Base-by-base conservation (phyloP, 495 filamentous ascomycete genomes). In the Penicillium flavigenum region DNA sequence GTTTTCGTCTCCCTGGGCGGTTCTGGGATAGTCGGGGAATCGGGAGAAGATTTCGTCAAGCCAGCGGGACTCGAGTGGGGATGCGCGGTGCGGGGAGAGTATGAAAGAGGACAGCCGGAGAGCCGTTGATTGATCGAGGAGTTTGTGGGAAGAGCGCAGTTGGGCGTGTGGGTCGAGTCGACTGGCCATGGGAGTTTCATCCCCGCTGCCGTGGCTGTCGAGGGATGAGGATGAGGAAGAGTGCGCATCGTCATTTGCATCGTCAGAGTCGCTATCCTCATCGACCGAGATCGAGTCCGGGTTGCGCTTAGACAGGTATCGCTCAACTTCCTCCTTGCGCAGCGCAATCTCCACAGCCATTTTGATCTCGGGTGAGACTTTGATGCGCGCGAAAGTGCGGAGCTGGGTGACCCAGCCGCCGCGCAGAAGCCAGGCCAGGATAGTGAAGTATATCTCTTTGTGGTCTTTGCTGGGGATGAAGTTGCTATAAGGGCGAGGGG, bases 341-440 rank as follows among this genome's bases (percentile, higher is more conserved):
- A 78, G 54, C 27, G 73, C 74, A 45, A 49, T 63, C 49, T 79
- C 77, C 22, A 81, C 80, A 1, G 72, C 71, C 41, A 76, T 52
- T 56, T 82, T 82, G 61, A 84, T 76, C 32, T 78, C 70, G 0
- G 76, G 69, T 0, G 79, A 70, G 9, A 82, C 77, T 32, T 79
- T 82, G 54, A 98, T 83, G 77, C 92, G 92, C 3, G 88, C 90
- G 64, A 93, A 98, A 14, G 89, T 89, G 53, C 92, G 85, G 2
- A 98, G 79, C 69, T 96, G 91, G 2, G 88, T 94, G 0, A 96
- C 93, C 88, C 93, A 96, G 26, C 91, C 91, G 53, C 89, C 88
- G 50, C 91, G 87, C 67, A 98, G 81, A 19, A 98, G 78, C 91
- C 92, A 98, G 12, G 89, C 91, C 6, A 98, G 76, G 65, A 98